Percentiles rank a stretch among this genome's conserved stretches.
These are phyloP conservation scores for Plasmodiophora brassicae DNA, from an alignment of 208 protist genomes.

Conservation along the genomic window DNA sequence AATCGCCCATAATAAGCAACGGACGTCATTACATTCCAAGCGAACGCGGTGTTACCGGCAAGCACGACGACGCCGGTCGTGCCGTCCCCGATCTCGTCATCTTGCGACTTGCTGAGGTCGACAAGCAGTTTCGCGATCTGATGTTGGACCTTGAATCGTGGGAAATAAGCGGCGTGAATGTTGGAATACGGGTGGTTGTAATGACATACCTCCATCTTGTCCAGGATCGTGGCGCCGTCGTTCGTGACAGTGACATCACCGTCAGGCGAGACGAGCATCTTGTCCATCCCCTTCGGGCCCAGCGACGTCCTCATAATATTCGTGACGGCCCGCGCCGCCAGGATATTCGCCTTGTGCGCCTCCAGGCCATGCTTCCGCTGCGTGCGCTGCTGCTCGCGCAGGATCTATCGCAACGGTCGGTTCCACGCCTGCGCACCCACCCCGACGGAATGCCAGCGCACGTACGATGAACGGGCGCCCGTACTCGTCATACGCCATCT, in stretches of 20 bases:
- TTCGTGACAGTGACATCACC: constrained; percentile 99
- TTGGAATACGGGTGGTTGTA: constrained; percentile 1
- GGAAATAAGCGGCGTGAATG: not conserved
- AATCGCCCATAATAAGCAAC: not conserved
- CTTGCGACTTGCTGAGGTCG: constrained; percentile 98
- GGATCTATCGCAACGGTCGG: not conserved
- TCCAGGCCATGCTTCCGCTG: constrained; percentile 89
- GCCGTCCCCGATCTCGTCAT: constrained; percentile 99
- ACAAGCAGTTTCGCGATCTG: constrained; percentile 98
- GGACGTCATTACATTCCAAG: not conserved
- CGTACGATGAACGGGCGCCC: constrained; percentile 95
- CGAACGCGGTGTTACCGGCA: constrained; percentile 70
- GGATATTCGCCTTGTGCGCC: constrained; percentile 96
- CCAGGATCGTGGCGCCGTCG: constrained; percentile 83
- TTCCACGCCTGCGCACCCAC: not conserved
- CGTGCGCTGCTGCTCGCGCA: constrained; percentile 89
- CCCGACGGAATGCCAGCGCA: not conserved
- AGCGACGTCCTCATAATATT: constrained; percentile 93
- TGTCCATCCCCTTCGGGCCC: constrained; percentile 86
- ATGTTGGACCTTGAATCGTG: constrained; percentile 86
- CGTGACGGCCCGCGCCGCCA: constrained; percentile 88
- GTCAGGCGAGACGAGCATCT: constrained; percentile 90
- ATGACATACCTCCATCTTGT: constrained; percentile 28
- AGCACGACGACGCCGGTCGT: constrained; percentile 98
- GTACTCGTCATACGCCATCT: constrained; percentile 95